Evolutionary conservation across 768 basidiomycete species (phyloP).

Genomic region (Lactarius vividus): DNA sequence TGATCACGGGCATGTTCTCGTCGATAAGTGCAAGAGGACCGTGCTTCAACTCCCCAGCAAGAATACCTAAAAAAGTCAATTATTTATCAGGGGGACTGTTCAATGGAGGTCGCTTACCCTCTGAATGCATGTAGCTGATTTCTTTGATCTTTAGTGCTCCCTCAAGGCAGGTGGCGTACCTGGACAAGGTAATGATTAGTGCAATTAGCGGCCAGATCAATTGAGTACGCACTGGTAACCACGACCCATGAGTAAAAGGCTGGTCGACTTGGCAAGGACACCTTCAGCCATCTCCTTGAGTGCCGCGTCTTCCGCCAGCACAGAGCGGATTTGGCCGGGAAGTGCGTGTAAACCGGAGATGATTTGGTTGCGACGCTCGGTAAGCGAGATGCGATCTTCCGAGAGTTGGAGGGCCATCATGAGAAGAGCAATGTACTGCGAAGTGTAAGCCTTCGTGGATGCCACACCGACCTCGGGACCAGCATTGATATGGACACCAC

Average conservation of each 20-base stretch:
- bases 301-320: conserved; percentile 73
- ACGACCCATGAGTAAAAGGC: conserved; percentile 93
- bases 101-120: conserved; percentile 47
- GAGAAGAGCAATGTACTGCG: conserved; percentile 95
- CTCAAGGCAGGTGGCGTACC: conserved; percentile 95
- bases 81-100: neutral
- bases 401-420: conserved; percentile 99
- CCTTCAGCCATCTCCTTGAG: conserved; percentile 84
- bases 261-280: conserved; percentile 73
- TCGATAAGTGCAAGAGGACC: conserved; percentile 97
- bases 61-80: conserved; percentile 57
- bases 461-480: conserved; percentile 99
- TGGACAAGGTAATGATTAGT: conserved; percentile 31
- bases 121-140: conserved; percentile 89
- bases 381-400: conserved; percentile 94
- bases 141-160: conserved; percentile 99
- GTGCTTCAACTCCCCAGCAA: conserved; percentile 98
- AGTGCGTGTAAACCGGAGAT: conserved; percentile 91
- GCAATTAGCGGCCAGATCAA: neutral
- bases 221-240: conserved; percentile 79
- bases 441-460: conserved; percentile 98
- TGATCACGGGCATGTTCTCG: conserved; percentile 98
- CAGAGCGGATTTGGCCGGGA: conserved; percentile 82
- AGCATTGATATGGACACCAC: conserved; percentile 99
- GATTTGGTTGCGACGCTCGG: conserved; percentile 86